phyloP scores from a whole-genome alignment of 371 early-diverging fungal genomes.

The Neoconidiobolus thromboides region DNA sequence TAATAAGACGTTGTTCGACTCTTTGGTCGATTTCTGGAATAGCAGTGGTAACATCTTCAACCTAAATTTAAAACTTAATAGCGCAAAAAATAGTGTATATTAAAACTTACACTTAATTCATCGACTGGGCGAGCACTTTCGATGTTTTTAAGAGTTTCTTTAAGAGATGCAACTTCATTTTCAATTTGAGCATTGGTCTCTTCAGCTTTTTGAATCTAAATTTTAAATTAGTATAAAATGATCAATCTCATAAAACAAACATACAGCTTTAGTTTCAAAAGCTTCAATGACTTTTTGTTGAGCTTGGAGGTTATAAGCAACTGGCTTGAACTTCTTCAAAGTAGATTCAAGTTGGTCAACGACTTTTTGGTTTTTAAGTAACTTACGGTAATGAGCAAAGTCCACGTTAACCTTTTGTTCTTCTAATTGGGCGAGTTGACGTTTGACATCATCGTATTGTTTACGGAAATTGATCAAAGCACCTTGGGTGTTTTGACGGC shows the following conservation, averaged over 20 bases:
- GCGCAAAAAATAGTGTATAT: not conserved
- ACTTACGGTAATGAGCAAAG: constrained; percentile 67
- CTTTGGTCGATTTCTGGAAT: constrained; percentile 76
- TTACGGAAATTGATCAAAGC: constrained; percentile 82
- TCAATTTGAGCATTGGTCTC: constrained; percentile 67
- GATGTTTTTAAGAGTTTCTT: constrained; percentile 80
- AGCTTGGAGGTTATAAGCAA: constrained; percentile 60
- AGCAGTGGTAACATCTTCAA: constrained; percentile 83
- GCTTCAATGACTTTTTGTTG: constrained; percentile 73
- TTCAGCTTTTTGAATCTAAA: constrained; percentile 68
- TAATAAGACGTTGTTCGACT: constrained; percentile 73
- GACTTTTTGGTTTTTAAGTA: constrained; percentile 74
- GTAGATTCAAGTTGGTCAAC: constrained; percentile 79
- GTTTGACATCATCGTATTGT: constrained; percentile 81
- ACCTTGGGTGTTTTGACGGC: constrained; percentile 73
- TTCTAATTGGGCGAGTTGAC: constrained; percentile 55
- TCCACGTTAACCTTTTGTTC: constrained; percentile 67
- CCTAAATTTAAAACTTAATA: constrained; percentile 19
- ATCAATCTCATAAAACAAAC: constrained; percentile 9
- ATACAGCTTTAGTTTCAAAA: constrained; percentile 78
- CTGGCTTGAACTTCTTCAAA: constrained; percentile 58
- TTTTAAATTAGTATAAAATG: not conserved
- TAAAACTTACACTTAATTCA: constrained; percentile 63
- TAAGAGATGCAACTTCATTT: constrained; percentile 67
- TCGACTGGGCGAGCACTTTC: constrained; percentile 85